Conservation (phyloP, 371 early-diverging fungal species). For the Mucor circinelloides region DNA sequence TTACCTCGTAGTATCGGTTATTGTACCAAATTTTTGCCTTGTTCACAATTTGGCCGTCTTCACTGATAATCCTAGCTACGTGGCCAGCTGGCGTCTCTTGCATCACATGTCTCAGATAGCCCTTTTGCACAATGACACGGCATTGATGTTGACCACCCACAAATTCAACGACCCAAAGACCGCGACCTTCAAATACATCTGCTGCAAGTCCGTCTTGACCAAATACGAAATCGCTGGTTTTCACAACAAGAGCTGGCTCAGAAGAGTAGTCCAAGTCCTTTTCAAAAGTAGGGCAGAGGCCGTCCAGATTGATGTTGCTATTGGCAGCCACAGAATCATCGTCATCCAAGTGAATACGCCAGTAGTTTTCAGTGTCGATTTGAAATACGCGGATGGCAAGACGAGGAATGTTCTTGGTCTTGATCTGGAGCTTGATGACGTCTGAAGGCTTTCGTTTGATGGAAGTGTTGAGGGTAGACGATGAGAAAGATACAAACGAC, state of each 20-base stretch:
- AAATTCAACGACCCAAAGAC: constrained; percentile 52
- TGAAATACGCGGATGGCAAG: constrained; percentile 44
- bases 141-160: constrained; percentile 45
- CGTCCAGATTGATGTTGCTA: constrained; percentile 36
- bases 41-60: constrained; percentile 30
- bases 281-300: constrained; percentile 48
- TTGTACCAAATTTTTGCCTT: constrained; percentile 44
- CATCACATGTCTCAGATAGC: constrained; percentile 48
- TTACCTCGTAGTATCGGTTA: constrained; percentile 50
- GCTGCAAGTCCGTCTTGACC: constrained; percentile 24
- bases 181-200: constrained; percentile 41
- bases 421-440: constrained; percentile 17
- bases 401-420: constrained; percentile 37
- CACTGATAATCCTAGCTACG: constrained; percentile 49
- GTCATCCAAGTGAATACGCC: constrained; percentile 19
- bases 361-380: constrained; percentile 45
- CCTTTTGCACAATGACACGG: constrained; percentile 53
- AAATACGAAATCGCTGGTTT: constrained; percentile 24
- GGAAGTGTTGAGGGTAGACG: constrained; percentile 9
- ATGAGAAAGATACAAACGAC: constrained; percentile 24
- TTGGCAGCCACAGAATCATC: neutral
- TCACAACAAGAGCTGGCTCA: constrained; percentile 18
- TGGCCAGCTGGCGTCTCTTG: constrained; percentile 56
- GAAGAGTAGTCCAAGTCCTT: constrained; percentile 22
- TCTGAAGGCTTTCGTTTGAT: constrained; percentile 23